phyloP scores from a whole-genome alignment of 2,329 filamentous ascomycete species.

The Aspergillus sp. region DNA sequence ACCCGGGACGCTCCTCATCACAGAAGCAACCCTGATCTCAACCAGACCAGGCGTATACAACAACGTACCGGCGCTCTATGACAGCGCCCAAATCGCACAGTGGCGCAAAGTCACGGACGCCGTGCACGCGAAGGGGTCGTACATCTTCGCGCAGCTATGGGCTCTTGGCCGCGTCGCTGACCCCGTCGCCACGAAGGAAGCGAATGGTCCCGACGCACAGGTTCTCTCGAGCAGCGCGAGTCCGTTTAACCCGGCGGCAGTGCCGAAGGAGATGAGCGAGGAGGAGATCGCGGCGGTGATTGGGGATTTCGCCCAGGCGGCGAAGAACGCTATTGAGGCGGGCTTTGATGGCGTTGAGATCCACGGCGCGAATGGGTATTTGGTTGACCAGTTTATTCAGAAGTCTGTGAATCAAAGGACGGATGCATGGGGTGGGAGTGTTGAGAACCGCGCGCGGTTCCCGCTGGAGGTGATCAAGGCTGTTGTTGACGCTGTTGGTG shows the following conservation, averaged over 20 bases:
- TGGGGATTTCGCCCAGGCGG: constrained; percentile 45
- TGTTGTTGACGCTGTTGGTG: constrained; percentile 46
- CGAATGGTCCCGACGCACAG: constrained; percentile 14
- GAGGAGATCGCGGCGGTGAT: constrained; percentile 48
- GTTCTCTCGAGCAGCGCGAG: constrained; percentile 24
- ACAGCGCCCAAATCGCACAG: constrained; percentile 54
- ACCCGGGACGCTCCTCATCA: constrained; percentile 59
- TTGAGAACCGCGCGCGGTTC: constrained; percentile 55
- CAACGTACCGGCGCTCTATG: constrained; percentile 60
- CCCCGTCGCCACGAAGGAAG: constrained; percentile 26
- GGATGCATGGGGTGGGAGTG: constrained; percentile 52
- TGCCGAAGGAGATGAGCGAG: constrained; percentile 33
- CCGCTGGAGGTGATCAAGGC: constrained; percentile 51
- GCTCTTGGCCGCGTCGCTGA: constrained; percentile 58
- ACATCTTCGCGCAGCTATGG: constrained; percentile 64
- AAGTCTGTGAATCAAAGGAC: constrained; percentile 49
- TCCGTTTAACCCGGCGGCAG: constrained; percentile 19
- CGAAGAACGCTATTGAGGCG: constrained; percentile 53
- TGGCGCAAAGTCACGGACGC: constrained; percentile 63
- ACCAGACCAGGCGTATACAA: constrained; percentile 48
- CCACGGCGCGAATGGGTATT: constrained; percentile 52
- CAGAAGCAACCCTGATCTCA: constrained; percentile 57
- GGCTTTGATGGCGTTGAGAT: constrained; percentile 57
- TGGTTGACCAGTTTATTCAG: constrained; percentile 54
- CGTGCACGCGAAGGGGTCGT: constrained; percentile 62